Conservation (phyloP, 2,329 filamentous ascomycete species). For the Fusarium cicatricum region DNA sequence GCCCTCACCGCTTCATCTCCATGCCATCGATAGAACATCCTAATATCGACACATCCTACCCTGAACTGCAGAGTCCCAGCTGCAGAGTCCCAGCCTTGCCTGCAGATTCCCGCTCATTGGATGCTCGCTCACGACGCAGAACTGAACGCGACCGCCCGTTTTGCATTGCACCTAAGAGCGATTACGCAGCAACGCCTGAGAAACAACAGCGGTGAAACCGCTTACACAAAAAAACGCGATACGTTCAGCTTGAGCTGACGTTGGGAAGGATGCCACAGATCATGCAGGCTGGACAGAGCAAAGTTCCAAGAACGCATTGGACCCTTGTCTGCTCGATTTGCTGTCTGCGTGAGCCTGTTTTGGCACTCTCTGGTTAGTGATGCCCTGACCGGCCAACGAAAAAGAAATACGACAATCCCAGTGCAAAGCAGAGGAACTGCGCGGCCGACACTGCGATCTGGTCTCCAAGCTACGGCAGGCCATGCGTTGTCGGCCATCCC, state of each 20-base stretch:
- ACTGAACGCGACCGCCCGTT: conserved; percentile 3
- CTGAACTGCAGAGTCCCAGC: conserved; percentile 1
- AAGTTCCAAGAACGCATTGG: not conserved
- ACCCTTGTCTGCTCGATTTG: not conserved
- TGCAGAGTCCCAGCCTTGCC: not conserved
- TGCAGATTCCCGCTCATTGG: not conserved
- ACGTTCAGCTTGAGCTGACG: conserved; percentile 3
- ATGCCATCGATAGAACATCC: not conserved
- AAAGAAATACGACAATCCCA: conserved; percentile 22
- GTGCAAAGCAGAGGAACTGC: conserved; percentile 14
- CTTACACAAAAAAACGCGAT: not conserved
- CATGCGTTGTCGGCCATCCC: conserved; percentile 33
- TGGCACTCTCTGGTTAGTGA: not conserved
- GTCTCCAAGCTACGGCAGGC: conserved; percentile 10
- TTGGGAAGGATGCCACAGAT: conserved; percentile 9
- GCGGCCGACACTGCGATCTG: not conserved
- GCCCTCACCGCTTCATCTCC: conserved; percentile 5
- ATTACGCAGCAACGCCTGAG: conserved; percentile 21
- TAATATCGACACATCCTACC: conserved; percentile 1
- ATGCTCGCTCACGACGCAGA: not conserved
- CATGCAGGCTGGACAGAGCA: not conserved
- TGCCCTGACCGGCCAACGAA: conserved; percentile 23
- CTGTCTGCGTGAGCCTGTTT: not conserved
- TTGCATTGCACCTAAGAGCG: conserved; percentile 14
- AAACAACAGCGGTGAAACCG: conserved; percentile 27